Evolutionary conservation across 1,139 yeast genomes (phyloP), one percentile per base, ranked within the genome.

Genomic region (Zygosaccharomyces sapae): DNA sequence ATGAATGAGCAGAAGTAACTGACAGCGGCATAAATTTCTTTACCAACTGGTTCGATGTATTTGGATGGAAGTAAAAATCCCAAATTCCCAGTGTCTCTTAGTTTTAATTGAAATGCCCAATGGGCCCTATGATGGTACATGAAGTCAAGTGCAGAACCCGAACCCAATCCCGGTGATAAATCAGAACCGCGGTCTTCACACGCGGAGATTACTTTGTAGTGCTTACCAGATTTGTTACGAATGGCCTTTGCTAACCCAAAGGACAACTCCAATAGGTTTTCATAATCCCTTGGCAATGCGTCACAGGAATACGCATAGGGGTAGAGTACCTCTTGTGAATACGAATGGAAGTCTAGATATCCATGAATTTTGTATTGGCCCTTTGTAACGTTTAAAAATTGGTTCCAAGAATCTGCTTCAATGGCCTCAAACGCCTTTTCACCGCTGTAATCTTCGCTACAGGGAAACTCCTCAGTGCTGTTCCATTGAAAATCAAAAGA

Each of bases 401-500:
- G 71, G 54, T 81, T 74, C 80, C 92, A 77, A 20, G 79, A 74
- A 39, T 68, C 67, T 19, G 89, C 79, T 62, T 89, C 97, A 35
- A 77, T 67, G 1, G 95, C 88, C 63, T 86, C 95, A 59, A 85
- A 81, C 2, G 92, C 83, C 2, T 66, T 66, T 56, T 81, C 85
- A 8, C 97, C 97, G 42, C 86, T 74, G 65, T 86, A 89, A 47
- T 83, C 87, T 60, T 84, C 94, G 33, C 86, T 83, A 67, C 96
- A 89, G 3, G 92, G 87, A 46, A 67, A 69, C 50, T 81, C 87
- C 43, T 73, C 69, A 12, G 85, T 77, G 41, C 72, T 70, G 5
- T 79, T 73, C 83, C 92, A 86, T 59, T 84, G 88, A 68, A 72
- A 85, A 55, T 78, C 84, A 66, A 83, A 87, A 1, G 95, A 83